Conservation (phyloP, 2,329 filamentous ascomycete genomes). For the Botryosphaeria dothidea region DNA sequence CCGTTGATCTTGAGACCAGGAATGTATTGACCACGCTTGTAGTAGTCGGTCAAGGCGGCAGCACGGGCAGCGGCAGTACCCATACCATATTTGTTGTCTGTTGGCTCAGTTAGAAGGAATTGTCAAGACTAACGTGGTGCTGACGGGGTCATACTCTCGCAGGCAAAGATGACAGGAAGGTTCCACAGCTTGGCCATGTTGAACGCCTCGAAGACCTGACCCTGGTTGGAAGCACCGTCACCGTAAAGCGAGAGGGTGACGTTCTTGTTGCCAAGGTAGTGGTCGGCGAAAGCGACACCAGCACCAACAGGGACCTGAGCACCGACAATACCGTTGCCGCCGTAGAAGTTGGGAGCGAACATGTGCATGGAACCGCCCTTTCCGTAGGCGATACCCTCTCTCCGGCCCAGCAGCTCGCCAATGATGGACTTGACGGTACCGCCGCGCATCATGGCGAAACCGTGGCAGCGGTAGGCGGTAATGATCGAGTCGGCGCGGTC, state of each 20-base stretch:
- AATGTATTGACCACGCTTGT: conserved; percentile 99
- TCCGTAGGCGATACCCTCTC: conserved; percentile 95
- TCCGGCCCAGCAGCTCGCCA: conserved; percentile 89
- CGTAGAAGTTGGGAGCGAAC: conserved; percentile 97
- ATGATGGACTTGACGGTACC: conserved; percentile 89
- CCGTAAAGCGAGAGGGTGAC: conserved; percentile 90
- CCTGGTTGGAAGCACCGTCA: conserved; percentile 98
- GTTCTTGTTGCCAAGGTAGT: conserved; percentile 87
- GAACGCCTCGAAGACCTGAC: conserved; percentile 99
- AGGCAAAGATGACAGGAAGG: conserved; percentile 91
- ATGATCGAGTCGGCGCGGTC: conserved; percentile 91
- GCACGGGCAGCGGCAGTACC: conserved; percentile 93
- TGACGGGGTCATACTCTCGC: conserved; percentile 75
- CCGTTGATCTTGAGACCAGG: conserved; percentile 99
- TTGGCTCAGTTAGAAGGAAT: conserved; percentile 24
- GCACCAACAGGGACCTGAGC: conserved; percentile 97
- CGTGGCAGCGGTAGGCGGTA: conserved; percentile 98
- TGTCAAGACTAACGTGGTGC: background rate
- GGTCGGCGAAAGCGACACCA: conserved; percentile 93
- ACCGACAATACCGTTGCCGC: conserved; percentile 98
- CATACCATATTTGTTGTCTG: conserved; percentile 99
- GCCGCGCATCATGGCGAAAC: conserved; percentile 95
- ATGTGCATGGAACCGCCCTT: conserved; percentile 99
- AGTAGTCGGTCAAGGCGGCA: conserved; percentile 97
- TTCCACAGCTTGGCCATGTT: conserved; percentile 99